phyloP scores from a whole-genome alignment of 768 basidiomycete species.

The Tylopilus balloui region DNA sequence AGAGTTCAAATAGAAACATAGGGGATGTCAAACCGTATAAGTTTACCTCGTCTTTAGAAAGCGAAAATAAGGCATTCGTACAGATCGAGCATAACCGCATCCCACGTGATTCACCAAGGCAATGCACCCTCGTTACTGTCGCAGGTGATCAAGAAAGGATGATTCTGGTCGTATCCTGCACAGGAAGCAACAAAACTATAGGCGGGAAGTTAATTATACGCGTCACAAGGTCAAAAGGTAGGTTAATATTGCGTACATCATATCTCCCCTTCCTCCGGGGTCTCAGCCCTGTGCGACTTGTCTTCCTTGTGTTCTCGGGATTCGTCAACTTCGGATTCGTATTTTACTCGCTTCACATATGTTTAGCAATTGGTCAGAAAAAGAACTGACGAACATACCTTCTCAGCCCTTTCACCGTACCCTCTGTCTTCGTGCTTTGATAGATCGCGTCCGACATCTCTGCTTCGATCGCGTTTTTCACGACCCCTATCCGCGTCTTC shows the following conservation, averaged over 20 bases:
- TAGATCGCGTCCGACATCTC: slow-evolving; percentile 32
- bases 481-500: slow-evolving; percentile 31
- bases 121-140: neutral
- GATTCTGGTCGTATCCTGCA: neutral
- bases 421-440: slow-evolving; percentile 42
- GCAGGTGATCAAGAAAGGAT: neutral
- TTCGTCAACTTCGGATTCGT: slow-evolving; percentile 45
- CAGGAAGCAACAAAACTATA: neutral
- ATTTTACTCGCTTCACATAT: slow-evolving; percentile 46
- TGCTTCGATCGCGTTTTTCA: slow-evolving; percentile 49
- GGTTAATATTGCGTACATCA: slow-evolving; percentile 7
- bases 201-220: slow-evolving; percentile 1
- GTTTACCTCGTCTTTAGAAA: slow-evolving; percentile 8
- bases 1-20: slow-evolving; percentile 2
- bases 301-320: slow-evolving; percentile 40
- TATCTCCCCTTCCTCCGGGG: slow-evolving; percentile 87
- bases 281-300: slow-evolving; percentile 54
- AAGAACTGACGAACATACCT: slow-evolving; percentile 41
- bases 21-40: neutral
- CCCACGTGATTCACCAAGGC: neutral
- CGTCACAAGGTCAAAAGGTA: neutral
- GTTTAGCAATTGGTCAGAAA: slow-evolving; percentile 8
- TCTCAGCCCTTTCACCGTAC: slow-evolving; percentile 58
- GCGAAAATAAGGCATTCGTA: slow-evolving; percentile 1
- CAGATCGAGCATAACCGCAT: neutral